These are phyloP conservation scores for Naganishia cerealis DNA, from an alignment of 1,284 basidiomycete genomes.

Conservation along the genomic window DNA sequence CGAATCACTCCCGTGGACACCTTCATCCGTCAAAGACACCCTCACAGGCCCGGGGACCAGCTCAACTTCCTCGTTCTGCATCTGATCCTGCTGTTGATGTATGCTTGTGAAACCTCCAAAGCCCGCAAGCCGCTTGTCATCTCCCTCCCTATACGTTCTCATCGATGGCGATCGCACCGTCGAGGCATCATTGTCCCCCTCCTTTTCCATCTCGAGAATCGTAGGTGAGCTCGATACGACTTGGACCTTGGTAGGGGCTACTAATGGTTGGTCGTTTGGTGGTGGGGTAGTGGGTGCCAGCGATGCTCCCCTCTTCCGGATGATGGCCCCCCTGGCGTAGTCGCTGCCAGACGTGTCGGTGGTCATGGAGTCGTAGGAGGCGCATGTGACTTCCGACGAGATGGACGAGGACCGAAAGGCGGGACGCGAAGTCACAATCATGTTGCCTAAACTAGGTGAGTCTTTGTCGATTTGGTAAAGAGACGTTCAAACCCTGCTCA, in stretches of 20 bases:
- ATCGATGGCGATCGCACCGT: slow-evolving; percentile 22
- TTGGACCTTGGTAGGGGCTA: not conserved
- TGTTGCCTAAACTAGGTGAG: not conserved
- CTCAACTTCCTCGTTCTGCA: not conserved
- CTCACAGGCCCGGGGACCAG: slow-evolving; percentile 12
- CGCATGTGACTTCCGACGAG: slow-evolving; percentile 19
- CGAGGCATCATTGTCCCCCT: slow-evolving; percentile 21
- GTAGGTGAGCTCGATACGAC: not conserved
- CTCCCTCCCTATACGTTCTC: slow-evolving; percentile 25
- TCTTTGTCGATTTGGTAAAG: not conserved
- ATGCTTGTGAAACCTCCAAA: slow-evolving; percentile 4
- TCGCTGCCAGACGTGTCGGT: slow-evolving; percentile 17
- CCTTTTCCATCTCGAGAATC: slow-evolving; percentile 9
- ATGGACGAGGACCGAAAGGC: slow-evolving; percentile 24
- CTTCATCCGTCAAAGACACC: slow-evolving; percentile 16
- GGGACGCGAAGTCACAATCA: slow-evolving; percentile 23
- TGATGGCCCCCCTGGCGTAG: not conserved
- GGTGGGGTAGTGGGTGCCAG: slow-evolving; percentile 17
- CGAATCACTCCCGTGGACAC: not conserved
- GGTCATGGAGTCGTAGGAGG: slow-evolving; percentile 26
- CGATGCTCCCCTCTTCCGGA: not conserved
- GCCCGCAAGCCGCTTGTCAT: not conserved
- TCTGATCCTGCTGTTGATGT: not conserved
- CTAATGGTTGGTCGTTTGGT: slow-evolving; percentile 4
- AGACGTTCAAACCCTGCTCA: not conserved